Evolutionary conservation across 2,329 filamentous ascomycete species (phyloP).

Genomic region (Fusarium sp.): DNA sequence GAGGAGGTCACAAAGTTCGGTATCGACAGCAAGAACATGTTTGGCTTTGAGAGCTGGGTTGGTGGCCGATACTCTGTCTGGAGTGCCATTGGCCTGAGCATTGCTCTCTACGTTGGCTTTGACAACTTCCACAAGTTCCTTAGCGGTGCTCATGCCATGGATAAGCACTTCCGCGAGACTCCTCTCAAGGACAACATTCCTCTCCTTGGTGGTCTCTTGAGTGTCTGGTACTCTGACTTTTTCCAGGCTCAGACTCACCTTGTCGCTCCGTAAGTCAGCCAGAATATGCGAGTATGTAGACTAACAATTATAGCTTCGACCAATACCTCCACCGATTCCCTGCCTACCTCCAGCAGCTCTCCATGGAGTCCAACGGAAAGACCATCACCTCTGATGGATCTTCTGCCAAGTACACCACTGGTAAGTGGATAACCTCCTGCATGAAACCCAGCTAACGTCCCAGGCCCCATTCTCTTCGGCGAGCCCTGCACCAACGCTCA

Average conservation of each 20-base stretch:
- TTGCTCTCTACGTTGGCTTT: conserved; percentile 93
- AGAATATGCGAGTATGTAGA: not conserved
- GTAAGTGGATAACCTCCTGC: conserved; percentile 42
- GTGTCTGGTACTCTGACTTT: conserved; percentile 99
- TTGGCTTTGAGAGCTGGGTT: conserved; percentile 98
- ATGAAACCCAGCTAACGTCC: conserved; percentile 25
- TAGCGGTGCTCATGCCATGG: conserved; percentile 94
- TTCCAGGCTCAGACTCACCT: conserved; percentile 98
- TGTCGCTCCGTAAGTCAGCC: conserved; percentile 81
- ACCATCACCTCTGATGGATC: conserved; percentile 89
- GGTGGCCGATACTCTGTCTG: conserved; percentile 98
- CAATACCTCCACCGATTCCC: conserved; percentile 99
- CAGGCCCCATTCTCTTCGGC: conserved; percentile 89
- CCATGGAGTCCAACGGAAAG: conserved; percentile 99
- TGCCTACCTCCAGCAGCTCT: conserved; percentile 97
- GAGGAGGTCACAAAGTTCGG: conserved; percentile 97
- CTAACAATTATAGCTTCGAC: conserved; percentile 74
- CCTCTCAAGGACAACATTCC: conserved; percentile 96
- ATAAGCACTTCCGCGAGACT: conserved; percentile 94
- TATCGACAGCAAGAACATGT: conserved; percentile 99
- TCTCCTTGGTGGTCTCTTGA: conserved; percentile 88
- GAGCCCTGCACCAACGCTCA: conserved; percentile 99
- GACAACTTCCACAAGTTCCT: conserved; percentile 99
- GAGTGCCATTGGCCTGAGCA: conserved; percentile 96
- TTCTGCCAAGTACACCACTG: conserved; percentile 96